Evolutionary conservation across 805 yeast species (phyloP).

Genomic region (Schwanniomyces polymorphus): DNA sequence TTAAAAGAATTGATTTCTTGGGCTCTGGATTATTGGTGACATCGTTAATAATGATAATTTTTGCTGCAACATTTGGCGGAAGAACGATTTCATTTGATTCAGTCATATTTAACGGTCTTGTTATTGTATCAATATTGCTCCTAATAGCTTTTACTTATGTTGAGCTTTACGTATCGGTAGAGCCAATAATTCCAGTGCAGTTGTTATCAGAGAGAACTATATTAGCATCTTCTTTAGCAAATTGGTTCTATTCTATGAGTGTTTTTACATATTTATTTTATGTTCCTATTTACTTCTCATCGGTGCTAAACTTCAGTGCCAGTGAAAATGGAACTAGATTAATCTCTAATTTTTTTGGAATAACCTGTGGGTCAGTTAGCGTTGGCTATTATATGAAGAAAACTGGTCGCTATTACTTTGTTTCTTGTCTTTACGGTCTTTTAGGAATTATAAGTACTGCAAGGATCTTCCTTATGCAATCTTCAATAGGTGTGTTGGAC

Average conservation of each 20-base stretch:
- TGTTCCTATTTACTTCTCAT: conserved; percentile 63
- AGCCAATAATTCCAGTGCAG: conserved; percentile 69
- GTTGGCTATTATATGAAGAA: conserved; percentile 65
- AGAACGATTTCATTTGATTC: conserved; percentile 48
- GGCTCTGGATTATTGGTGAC: conserved; percentile 62
- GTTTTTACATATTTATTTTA: conserved; percentile 63
- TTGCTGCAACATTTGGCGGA: conserved; percentile 68
- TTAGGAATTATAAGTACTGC: conserved; percentile 48
- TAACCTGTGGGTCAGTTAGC: conserved; percentile 62
- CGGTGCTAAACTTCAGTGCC: conserved; percentile 54
- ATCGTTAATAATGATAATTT: conserved; percentile 54
- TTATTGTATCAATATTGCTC: conserved; percentile 32
- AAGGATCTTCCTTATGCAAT: conserved; percentile 24
- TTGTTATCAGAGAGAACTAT: conserved; percentile 59
- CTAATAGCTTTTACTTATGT: conserved; percentile 46
- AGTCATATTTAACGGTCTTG: conserved; percentile 32
- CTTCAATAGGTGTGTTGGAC: conserved; percentile 12
- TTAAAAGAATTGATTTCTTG: conserved; percentile 60
- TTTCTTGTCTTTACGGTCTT: conserved; percentile 42
- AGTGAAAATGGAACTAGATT: conserved; percentile 57
- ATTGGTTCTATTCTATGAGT: conserved; percentile 70
- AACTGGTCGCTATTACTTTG: conserved; percentile 62
- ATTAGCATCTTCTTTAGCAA: conserved; percentile 60
- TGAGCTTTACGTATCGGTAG: conserved; percentile 51
- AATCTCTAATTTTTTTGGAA: conserved; percentile 67